Evolutionary conservation across 1,284 basidiomycete genomes (phyloP).

Genomic region (Volvariella volvacea): DNA sequence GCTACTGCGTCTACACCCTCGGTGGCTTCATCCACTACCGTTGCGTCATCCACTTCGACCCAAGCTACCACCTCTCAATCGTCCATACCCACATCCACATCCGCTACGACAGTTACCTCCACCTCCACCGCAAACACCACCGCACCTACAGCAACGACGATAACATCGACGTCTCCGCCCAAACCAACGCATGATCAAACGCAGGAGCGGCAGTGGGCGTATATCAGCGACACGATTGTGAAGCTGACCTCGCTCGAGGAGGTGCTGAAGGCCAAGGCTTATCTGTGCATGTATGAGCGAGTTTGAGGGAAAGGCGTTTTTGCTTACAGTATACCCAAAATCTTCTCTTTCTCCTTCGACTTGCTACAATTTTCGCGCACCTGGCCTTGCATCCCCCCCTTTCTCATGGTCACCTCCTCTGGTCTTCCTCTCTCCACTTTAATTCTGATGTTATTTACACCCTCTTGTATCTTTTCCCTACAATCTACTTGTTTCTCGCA

Average conservation of each 20-base stretch:
- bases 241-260: conserved; percentile 78
- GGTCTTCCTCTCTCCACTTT: too few relatives aligned
- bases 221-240: conserved; percentile 82
- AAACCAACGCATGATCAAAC: conserved; percentile 9
- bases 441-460: too few relatives aligned
- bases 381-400: too few relatives aligned
- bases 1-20: conserved; percentile 1
- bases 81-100: neutral
- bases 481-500: too few relatives aligned
- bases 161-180: too few relatives aligned
- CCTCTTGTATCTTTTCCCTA: too few relatives aligned
- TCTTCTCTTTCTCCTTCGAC: too few relatives aligned
- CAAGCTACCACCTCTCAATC: neutral
- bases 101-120: neutral
- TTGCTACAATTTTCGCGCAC: too few relatives aligned
- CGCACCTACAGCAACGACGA: neutral
- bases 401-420: too few relatives aligned
- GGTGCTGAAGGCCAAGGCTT: conserved; percentile 85
- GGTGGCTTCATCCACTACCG: conserved; percentile 5
- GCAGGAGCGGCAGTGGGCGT: conserved; percentile 83
- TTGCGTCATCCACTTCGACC: neutral
- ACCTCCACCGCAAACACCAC: neutral
- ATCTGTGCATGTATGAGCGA: conserved; percentile 86
- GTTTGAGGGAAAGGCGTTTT: conserved; percentile 19
- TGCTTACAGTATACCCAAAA: too few relatives aligned